Conservation (phyloP, 345 rosid species). For the Salix koriyanagi region DNA sequence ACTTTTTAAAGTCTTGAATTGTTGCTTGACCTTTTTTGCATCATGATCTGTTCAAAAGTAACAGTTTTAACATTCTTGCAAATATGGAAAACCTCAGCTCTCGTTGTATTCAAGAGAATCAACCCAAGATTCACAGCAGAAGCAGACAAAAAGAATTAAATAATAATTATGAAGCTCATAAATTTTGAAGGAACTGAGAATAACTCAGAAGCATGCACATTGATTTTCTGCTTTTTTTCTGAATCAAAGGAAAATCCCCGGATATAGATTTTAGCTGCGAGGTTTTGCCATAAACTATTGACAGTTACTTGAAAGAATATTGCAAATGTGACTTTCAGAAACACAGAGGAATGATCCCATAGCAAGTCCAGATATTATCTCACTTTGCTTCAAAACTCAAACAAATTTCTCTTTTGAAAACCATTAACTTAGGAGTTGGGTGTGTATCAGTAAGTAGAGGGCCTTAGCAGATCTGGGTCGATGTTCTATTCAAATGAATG, state of each 20-base stretch:
- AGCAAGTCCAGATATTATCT: not conserved
- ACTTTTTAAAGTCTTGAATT: constrained; percentile 48
- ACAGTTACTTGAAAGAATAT: too few relatives aligned
- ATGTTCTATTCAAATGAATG: not conserved
- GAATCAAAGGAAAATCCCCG: not conserved
- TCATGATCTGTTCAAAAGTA: not conserved
- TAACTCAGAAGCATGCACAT: not conserved
- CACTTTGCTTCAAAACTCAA: not conserved
- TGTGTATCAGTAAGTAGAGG: not conserved
- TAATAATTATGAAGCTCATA: not conserved
- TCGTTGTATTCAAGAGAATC: not conserved
- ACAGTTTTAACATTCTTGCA: not conserved
- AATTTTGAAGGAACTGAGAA: not conserved
- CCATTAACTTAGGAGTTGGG: not conserved
- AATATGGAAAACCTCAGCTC: not conserved
- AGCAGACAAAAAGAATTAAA: not conserved
- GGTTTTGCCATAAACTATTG: not conserved
- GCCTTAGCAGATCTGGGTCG: not conserved
- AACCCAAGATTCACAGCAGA: not conserved
- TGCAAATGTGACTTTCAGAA: not conserved
- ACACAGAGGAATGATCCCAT: not conserved
- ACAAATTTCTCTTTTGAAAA: not conserved
- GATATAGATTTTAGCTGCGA: not conserved
- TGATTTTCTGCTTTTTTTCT: not conserved
- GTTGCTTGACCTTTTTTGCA: not conserved